Evolutionary conservation across 169 alveolate species (phyloP), one percentile per base, ranked within the genome.

Genomic region (Babesia microti): DNA sequence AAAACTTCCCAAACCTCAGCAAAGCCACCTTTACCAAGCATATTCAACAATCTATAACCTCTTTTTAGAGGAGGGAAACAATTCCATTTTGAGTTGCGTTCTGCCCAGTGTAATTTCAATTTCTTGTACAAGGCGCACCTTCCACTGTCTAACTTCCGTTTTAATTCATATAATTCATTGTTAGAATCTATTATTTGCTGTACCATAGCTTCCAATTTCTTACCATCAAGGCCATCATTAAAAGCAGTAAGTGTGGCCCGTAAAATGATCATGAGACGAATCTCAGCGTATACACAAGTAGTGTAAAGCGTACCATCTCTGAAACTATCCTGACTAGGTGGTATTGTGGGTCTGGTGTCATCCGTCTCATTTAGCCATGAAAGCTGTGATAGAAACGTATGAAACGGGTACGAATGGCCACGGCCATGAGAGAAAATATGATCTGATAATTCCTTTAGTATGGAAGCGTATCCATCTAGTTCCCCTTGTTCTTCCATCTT

Each of bases 1-100:
- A 85, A 71, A 41, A 79, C 92, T 57, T 85, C 93, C 93, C 93
- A 85, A 4, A 85, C 93, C 58, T 85, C 93, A 4, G 92, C 91
- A 47, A 85, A 85, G 7, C 93, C 93, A 6, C 93, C 93, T 59
- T 84, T 81, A 6, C 93, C 93, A 19, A 85, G 72, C 86, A 85
- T 76, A 44, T 85, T 85, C 53, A 85, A 65, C 56, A 85, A 59
- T 30, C 88, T 40, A 57, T 72, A 67, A 28, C 78, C 78, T 28
- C 81, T 43, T 48, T 75, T 75, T 18, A 75, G 68, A 18, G 83
- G 85, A 12, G 78, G 81, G 44, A 72, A 72, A 49, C 70, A 70
- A 11, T 75, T 72, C 66, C 81, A 75, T 40, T 75, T 75, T 5
- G 84, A 75, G 34, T 75, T 72, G 11, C 78, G 56, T 30, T 74